phyloP scores from a whole-genome alignment of 345 rosid species.

The Dipteronia dyeriana region DNA sequence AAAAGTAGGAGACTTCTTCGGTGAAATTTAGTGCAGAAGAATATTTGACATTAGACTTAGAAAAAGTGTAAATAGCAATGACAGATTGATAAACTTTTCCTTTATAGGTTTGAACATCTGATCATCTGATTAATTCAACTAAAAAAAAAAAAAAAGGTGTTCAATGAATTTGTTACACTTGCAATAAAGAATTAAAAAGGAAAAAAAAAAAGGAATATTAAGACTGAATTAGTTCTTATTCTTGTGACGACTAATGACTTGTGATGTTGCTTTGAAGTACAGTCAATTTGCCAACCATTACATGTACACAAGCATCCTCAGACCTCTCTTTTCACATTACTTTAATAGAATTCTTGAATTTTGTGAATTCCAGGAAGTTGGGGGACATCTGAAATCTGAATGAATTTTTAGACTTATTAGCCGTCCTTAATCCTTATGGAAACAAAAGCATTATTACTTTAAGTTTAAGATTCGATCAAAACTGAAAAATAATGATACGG shows the following conservation, averaged over 20 bases:
- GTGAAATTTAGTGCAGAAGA: background rate
- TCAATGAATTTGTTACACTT: background rate
- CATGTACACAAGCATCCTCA: background rate
- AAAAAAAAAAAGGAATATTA: background rate
- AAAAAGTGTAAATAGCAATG: too few relatives aligned
- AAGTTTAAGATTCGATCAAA: background rate
- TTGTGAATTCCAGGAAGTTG: background rate
- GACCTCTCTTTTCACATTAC: background rate
- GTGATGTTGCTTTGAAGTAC: background rate
- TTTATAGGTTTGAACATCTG: background rate
- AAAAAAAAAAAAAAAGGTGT: background rate
- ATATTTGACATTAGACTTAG: too few relatives aligned
- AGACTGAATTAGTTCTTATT: background rate
- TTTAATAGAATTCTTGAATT: background rate
- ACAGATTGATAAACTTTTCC: background rate
- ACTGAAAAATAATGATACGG: too few relatives aligned
- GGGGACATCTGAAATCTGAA: background rate
- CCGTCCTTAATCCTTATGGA: too few relatives aligned
- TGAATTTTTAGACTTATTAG: background rate
- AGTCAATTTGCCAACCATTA: background rate
- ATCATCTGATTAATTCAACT: background rate
- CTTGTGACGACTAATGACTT: too few relatives aligned
- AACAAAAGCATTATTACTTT: too few relatives aligned
- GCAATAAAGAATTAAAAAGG: background rate
- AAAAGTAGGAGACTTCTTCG: background rate